phyloP scores from a whole-genome alignment of 148 eudicot genomes.

The Arbutus unedo region DNA sequence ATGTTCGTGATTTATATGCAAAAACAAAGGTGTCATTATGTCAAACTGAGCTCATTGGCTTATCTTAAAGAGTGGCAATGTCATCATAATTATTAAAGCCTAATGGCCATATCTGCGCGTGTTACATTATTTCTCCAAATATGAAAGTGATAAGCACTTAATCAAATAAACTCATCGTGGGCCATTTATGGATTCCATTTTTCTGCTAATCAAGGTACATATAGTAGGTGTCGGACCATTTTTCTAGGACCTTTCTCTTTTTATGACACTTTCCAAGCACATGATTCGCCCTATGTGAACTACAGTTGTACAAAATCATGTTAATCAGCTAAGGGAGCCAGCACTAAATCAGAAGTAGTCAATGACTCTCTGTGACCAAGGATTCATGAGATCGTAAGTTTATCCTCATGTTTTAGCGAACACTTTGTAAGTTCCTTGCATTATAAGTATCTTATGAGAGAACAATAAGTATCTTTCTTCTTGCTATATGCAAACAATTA shows the following conservation, averaged over 20 bases:
- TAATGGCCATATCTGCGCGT: conserved; percentile 20
- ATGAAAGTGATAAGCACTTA: neutral
- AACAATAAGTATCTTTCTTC: neutral
- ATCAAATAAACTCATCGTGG: neutral
- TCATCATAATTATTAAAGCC: conserved; percentile 16
- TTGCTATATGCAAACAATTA: neutral
- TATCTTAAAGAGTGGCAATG: conserved; percentile 22
- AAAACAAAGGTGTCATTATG: neutral
- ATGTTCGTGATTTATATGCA: conserved; percentile 23
- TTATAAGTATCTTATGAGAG: neutral
- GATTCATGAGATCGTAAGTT: neutral
- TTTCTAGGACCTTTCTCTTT: neutral
- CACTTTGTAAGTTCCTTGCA: neutral
- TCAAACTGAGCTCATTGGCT: conserved; percentile 18
- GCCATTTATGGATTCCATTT: neutral
- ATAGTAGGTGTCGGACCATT: neutral
- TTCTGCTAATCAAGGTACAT: neutral
- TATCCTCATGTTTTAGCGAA: neutral
- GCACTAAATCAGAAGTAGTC: neutral
- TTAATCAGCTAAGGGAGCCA: neutral
- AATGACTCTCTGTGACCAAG: neutral
- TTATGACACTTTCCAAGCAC: neutral
- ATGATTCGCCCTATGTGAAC: neutral
- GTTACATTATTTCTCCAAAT: neutral
- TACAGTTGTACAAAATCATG: neutral